Evolutionary conservation across 1,139 yeast species (phyloP), one percentile per base, ranked within the genome.

Genomic region (Martiniozyma asiatica): DNA sequence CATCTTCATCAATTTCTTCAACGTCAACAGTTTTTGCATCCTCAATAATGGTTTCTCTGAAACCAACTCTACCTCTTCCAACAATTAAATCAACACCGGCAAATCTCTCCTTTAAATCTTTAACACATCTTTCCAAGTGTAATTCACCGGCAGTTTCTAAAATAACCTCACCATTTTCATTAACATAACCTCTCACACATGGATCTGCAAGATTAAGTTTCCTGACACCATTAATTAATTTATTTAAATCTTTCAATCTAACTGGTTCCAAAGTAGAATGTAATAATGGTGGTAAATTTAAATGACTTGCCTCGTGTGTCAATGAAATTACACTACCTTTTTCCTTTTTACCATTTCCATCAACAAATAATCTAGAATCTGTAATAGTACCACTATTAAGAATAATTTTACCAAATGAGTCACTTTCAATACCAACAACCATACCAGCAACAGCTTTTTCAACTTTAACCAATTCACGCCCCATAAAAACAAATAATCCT

Each of bases 111-210:
- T 71, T 74, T 46, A 87, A 59, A 57, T 87, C 97, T 46, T 81
- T 84, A 43, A 87, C 55, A 52, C 96, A 85, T 50, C 96, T 68
- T 48, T 87, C 97, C 33, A 87, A 61, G 57, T 87, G 97, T 38
- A 87, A 63, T 52, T 87, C 96, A 32, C 97, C 97, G n/a, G 96
- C 95, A 12, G 93, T 85, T 39, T 93, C 80, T 44, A 87, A 62
- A 42, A 87, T 84, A 45, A 80, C 80, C 53, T 87, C 97, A 36
- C 97, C 97, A 8, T 79, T 75, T 42, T 82, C 94, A 45, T 81
- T 89, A 25, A 81, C 63, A 45, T 71, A 78, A 42, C 87, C 80
- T 47, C 82, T 85, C 22, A 85, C 87, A 45, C 94, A 89, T 1
- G 97, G 95, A 52, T 87, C 97, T 1, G 97, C 89, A 42, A 75